Evolutionary conservation across 345 rosid species (phyloP), one percentile per base, ranked within the genome.

Genomic region (Citropsis articulata): DNA sequence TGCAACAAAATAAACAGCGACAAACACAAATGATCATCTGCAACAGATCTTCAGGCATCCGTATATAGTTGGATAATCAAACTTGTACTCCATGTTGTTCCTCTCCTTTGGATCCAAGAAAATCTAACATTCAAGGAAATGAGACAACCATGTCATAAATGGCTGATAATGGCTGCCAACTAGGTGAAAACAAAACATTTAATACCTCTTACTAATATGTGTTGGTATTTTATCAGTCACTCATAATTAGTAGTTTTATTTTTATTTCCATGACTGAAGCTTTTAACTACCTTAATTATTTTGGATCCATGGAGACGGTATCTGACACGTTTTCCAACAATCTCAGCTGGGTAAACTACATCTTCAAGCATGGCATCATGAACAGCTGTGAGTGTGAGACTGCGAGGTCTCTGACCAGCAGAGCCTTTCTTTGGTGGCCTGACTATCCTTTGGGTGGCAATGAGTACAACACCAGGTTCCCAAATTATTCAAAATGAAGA

Each of bases 381-480:
- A 31, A 94, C 97, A 10, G 89, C 82, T 31, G 98, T 94, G 6
- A 94, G 88, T 62, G 95, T 94, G 73, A 97, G 91, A 78, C 86
- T 70, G 55, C 97, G 93, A 55, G 98, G 98, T 61, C 97, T 78
- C 87, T 89, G 94, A 77, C 63, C 97, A 73, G 98, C 98, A 71
- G 98, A 92, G 56, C 97, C 98, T 76, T 91, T 94, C 94, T 94
- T 94, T 5, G 98, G 98, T 31, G 97, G 98, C 72, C 94, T 85
- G 79, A 88, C 25, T 30, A 94, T 94, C 86, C 97, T 94, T 33
- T 97, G 76, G 77, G 94, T 90, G 80, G 94, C 86, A 84, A 94
- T 75, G 67, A 94, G 35, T 13, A 92, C 81, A 66, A 94, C 96
- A 86, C n/a, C n/a, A n/a, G n/a, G n/a, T n/a, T n/a, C n/a, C n/a